Base-by-base conservation (phyloP, 345 rosid genomes). In the Eucalyptus shirleyi region DNA sequence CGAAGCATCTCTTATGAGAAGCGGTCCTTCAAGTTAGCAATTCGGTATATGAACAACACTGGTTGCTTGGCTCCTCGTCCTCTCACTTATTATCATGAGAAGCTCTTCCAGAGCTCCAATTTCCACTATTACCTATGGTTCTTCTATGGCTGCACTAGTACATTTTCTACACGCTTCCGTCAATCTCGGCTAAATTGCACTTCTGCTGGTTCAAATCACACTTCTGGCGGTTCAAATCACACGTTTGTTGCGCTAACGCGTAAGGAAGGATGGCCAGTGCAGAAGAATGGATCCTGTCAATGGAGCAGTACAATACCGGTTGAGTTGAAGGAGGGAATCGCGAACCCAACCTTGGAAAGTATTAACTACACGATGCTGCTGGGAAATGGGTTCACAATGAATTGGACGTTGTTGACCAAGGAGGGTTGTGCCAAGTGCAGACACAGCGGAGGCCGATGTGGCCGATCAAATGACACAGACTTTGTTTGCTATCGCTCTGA, bases 391-490 rank as follows among this genome's bases (percentile, higher is more conserved):
- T 90, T 90, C 88, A 19, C 90, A 12, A 28, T 93, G 87, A 13
- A 91, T 24, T 92, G 93, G 93, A 8, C 6, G 11, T 50, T 28
- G 44, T 18, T 14, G 45, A 56, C 82, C 40, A 82, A 60, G 10
- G 5, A 21, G 11, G 34, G 47, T 50, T 92, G 92, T 85, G 87
- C 30, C 28, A 60, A 59, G 72, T 91, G 93, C 90, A 87, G 13
- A 37, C 53, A 28, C 9, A 91, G 91, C 12, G 91, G 92, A 8
- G 95, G 92, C 23, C 62, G 26, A 15, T 92, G 93, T 69, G 93
- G 95, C 87, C 60, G 42, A 44, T 89, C 50, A 77, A 60, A 90
- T 82, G 86, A 60, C 21, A 88, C 3, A 26, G 60, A 69, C 3
- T 72, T 86, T 18, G 72, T 60, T 18, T 91, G 93, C 89, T 92